These are phyloP conservation scores for Fonticula alba DNA, from an alignment of 78 protist species.

Conservation along the genomic window DNA sequence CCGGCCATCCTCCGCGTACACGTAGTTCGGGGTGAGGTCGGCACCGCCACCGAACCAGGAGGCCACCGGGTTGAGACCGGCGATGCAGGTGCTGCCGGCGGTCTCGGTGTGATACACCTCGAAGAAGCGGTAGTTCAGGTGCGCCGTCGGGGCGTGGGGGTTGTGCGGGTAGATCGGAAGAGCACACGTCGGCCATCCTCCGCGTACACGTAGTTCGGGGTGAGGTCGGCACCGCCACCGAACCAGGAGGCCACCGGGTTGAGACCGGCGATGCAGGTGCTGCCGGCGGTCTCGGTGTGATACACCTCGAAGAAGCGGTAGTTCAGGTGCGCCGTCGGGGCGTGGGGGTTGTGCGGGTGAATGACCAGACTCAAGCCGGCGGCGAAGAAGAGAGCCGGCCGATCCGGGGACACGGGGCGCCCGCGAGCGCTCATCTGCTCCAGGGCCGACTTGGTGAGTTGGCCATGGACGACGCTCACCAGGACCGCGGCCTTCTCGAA, in stretches of 20 bases:
- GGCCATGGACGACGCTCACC: no score
- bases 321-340: slow-evolving; percentile 33
- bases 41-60: slow-evolving; percentile 49
- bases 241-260: slow-evolving; percentile 29
- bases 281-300: not conserved
- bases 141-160: slow-evolving; percentile 30
- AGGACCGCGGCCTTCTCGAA: no score
- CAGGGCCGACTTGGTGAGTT: no score
- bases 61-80: no score
- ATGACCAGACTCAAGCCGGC: slow-evolving; percentile 19
- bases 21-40: slow-evolving; percentile 29
- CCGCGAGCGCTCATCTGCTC: no score
- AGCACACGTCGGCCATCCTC: slow-evolving; percentile 1
- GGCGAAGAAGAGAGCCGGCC: slow-evolving; percentile 8
- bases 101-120: not conserved
- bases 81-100: no score
- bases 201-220: slow-evolving; percentile 18
- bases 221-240: slow-evolving; percentile 40
- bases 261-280: no score
- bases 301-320: slow-evolving; percentile 26
- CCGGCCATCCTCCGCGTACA: no score
- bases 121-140: slow-evolving; percentile 33
- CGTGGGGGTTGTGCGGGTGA: slow-evolving; percentile 29
- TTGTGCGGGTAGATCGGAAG: slow-evolving; percentile 20
- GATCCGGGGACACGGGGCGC: no score